Base-by-base conservation (phyloP, 805 yeast species). In the Zygosaccharomyces bailii region DNA sequence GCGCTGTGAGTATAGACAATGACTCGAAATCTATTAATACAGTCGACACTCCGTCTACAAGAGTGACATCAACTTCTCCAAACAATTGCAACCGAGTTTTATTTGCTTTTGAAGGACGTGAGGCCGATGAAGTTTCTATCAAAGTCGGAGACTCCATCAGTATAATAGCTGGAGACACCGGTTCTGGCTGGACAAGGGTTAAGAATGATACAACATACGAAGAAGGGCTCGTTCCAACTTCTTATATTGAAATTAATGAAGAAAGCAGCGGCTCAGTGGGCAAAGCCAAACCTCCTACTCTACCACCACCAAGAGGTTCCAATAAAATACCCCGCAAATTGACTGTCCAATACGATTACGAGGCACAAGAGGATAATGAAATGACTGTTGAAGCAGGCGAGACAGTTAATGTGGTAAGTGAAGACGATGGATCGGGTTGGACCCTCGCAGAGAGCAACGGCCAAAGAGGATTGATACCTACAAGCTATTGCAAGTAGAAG, bases 151-250 rank as follows among this genome's bases (percentile, higher is more conserved):
- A 85, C 23, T 56, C 62, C 1, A 66, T 90, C 32, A 67, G 68
- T 3, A 73, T 91, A 3, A 43, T 82, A 0, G 80, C 77, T 39
- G 68, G 69, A 1, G 98, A 93, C 60, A 90, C 86, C 50, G 97
- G 96, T 0, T 80, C 87, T 13, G 99, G 99, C 0, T 91, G 99
- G 99, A 84, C 95, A 1, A 66, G 69, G 53, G 79, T 89, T 7
- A 54, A 54, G n/a, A 70, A 72, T n/a, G 51, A 68, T 2, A 58
- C 62, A 17, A 75, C 75, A 4, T 79, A 78, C 0, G 62, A 63
- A 7, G 68, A 67, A 33, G 99, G 99, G 0, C 71, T 90, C 31
- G 96, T 90, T 3, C 99, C 99, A 2, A 80, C 95, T 0, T 67
- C 85, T 0, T 91, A 91, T 60, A 64, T 90, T 5, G 80, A 81